Conservation (phyloP, 2,329 filamentous ascomycete genomes). For the Colletotrichum coccodes region DNA sequence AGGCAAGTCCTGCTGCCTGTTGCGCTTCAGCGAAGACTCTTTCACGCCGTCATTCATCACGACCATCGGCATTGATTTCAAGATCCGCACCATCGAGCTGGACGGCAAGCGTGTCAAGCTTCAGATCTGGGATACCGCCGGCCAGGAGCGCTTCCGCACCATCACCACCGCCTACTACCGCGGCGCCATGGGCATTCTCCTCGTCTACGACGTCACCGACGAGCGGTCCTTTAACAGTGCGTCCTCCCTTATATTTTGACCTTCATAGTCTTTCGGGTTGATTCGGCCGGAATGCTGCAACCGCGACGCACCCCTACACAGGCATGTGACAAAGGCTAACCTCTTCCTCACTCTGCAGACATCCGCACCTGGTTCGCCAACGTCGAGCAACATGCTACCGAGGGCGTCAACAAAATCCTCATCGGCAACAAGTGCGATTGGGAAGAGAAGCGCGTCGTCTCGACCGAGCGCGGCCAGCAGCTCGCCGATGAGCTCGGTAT, state of each 20-base stretch:
- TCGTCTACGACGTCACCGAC: slow-evolving; percentile 99
- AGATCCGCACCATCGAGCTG: slow-evolving; percentile 98
- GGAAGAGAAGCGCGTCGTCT: slow-evolving; percentile 98
- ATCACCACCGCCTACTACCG: slow-evolving; percentile 99
- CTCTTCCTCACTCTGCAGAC: slow-evolving; percentile 65
- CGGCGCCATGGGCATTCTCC: slow-evolving; percentile 96
- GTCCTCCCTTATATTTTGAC: slow-evolving; percentile 41
- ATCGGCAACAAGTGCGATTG: slow-evolving; percentile 99
- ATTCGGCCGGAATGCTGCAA: not conserved
- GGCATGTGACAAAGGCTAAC: slow-evolving; percentile 34
- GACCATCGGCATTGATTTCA: slow-evolving; percentile 99
- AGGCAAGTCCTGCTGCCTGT: slow-evolving; percentile 95
- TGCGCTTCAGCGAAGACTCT: slow-evolving; percentile 97
- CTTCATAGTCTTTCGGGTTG: not conserved
- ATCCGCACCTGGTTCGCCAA: slow-evolving; percentile 99
- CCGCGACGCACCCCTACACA: not conserved
- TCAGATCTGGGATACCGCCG: slow-evolving; percentile 99
- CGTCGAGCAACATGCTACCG: slow-evolving; percentile 96
- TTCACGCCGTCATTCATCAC: slow-evolving; percentile 99
- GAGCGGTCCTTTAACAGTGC: slow-evolving; percentile 94
- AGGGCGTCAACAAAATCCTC: slow-evolving; percentile 99
- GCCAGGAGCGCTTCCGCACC: slow-evolving; percentile 97
- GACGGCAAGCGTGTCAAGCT: slow-evolving; percentile 99
- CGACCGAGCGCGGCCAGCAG: slow-evolving; percentile 90
- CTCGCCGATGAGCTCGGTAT: slow-evolving; percentile 96